Conservation (phyloP, 495 filamentous ascomycete genomes). For the Aspergillus nidulans region DNA sequence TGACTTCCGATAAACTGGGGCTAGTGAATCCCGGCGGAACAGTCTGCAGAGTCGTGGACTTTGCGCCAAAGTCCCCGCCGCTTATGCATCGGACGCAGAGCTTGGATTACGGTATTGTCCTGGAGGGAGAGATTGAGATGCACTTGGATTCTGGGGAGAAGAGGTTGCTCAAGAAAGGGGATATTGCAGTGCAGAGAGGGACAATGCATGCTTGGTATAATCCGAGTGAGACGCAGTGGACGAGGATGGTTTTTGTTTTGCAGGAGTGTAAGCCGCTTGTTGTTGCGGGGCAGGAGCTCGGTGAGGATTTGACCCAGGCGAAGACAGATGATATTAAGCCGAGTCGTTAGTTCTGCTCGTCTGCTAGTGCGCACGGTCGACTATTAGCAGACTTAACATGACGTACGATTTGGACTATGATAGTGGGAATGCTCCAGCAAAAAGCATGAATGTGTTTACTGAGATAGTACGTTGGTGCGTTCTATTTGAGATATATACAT, state of each 20-base stretch:
- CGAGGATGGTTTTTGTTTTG: constrained; percentile 55
- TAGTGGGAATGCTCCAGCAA: too few species aligned
- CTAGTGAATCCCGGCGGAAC: constrained; percentile 52
- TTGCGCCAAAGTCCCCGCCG: constrained; percentile 37
- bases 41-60: constrained; percentile 55
- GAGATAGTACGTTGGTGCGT: too few species aligned
- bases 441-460: too few species aligned
- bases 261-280: constrained; percentile 43
- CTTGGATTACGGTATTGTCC: constrained; percentile 69
- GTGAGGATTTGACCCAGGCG: constrained; percentile 37
- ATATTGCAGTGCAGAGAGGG: constrained; percentile 64
- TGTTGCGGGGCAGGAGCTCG: constrained; percentile 37
- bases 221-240: constrained; percentile 41
- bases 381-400: too few species aligned
- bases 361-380: too few species aligned
- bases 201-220: constrained; percentile 44
- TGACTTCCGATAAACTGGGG: constrained; percentile 34
- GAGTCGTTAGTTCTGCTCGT: background rate
- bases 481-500: too few species aligned
- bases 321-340: constrained; percentile 4
- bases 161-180: constrained; percentile 61
- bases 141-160: constrained; percentile 60
- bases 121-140: constrained; percentile 73
- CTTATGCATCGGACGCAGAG: constrained; percentile 26
- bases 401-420: too few species aligned